Base-by-base conservation (phyloP, 2,329 filamentous ascomycete species). In the Elsinoe perseae region DNA sequence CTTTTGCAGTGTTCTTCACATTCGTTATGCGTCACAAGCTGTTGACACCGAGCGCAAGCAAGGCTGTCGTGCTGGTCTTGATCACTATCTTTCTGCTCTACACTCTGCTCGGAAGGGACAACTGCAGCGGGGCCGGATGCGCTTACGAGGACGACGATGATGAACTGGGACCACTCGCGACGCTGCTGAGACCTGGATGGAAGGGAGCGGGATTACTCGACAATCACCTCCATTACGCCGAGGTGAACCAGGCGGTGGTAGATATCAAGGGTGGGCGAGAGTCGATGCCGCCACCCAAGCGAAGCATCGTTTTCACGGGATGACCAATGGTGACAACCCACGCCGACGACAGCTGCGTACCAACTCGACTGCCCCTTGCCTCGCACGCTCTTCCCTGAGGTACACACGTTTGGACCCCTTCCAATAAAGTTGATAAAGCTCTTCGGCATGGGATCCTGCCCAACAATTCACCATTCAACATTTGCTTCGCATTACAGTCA, bases 101-200 rank as follows among this genome's bases (percentile, higher is more conserved):
- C 48, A 23, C 48, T 3, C 30, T 52, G 30, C 30, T 52, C 10
- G 48, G 30, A 20, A 28, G 30, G 48, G 48, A 52, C 10, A 20
- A 32, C 16, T 52, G 48, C 25, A n/a, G n/a, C n/a, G 8, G 14
- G 16, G 25, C 7, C 8, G 48, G 48, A 52, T 52, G 48, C 48
- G 48, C 21, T n/a, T 52, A 38, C 30, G 32, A 52, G 10, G 48
- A 52, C 23, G 43, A 48, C 18, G 48, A 52, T 25, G 48, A 52
- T 25, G 48, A 52, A 18, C 16, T 36, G 14, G 48, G 28, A 25
- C 48, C 48, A 23, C 38, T 52, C 18, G 48, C 30, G 32, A 52
- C 48, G 23, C 16, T 52, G 28, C 14, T 36, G 23, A n/a, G 48
- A 21, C 48, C 48, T 34, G 48, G 48, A 18, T 52, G 48, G 48